phyloP scores from a whole-genome alignment of 192 early-diverging fungal genomes.

The Allomyces macrogynus region DNA sequence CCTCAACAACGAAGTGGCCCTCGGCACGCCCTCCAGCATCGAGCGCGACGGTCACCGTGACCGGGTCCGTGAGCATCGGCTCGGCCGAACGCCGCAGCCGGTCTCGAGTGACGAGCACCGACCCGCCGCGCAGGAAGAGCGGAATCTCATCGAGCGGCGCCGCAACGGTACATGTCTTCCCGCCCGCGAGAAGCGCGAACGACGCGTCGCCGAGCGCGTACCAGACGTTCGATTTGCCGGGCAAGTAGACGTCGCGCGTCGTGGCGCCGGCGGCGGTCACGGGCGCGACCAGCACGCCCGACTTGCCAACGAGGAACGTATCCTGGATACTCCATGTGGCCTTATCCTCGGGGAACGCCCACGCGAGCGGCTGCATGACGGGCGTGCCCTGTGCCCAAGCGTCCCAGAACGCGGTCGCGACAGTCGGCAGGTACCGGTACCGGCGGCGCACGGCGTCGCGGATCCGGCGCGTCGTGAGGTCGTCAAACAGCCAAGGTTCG shows the following conservation, averaged over 20 bases:
- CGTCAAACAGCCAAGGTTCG: slow-evolving; percentile 89
- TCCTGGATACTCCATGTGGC: slow-evolving; percentile 57
- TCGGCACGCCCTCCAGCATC: slow-evolving; percentile 41
- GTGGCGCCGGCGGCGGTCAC: slow-evolving; percentile 36
- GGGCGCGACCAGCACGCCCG: slow-evolving; percentile 45
- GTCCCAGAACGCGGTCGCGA: slow-evolving; percentile 82
- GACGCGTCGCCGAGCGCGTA: slow-evolving; percentile 26
- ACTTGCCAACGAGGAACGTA: slow-evolving; percentile 75
- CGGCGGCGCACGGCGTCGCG: slow-evolving; percentile 59
- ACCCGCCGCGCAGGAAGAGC: slow-evolving; percentile 70
- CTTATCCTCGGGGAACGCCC: slow-evolving; percentile 66
- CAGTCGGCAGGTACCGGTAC: slow-evolving; percentile 73
- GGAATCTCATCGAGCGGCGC: slow-evolving; percentile 60
- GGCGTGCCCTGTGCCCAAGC: slow-evolving; percentile 52
- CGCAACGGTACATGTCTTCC: slow-evolving; percentile 22
- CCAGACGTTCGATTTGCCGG: slow-evolving; percentile 37
- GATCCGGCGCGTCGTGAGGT: slow-evolving; percentile 56
- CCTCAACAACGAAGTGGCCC: slow-evolving; percentile 77
- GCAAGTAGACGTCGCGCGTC: slow-evolving; percentile 48
- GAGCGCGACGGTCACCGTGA: slow-evolving; percentile 69
- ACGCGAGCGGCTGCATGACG: slow-evolving; percentile 73
- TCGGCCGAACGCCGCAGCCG: slow-evolving; percentile 60
- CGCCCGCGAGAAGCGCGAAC: slow-evolving; percentile 7
- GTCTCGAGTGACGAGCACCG: slow-evolving; percentile 69
- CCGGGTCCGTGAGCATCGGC: slow-evolving; percentile 68